phyloP scores from a whole-genome alignment of 2,329 filamentous ascomycete species.

The Penicillium sp. region DNA sequence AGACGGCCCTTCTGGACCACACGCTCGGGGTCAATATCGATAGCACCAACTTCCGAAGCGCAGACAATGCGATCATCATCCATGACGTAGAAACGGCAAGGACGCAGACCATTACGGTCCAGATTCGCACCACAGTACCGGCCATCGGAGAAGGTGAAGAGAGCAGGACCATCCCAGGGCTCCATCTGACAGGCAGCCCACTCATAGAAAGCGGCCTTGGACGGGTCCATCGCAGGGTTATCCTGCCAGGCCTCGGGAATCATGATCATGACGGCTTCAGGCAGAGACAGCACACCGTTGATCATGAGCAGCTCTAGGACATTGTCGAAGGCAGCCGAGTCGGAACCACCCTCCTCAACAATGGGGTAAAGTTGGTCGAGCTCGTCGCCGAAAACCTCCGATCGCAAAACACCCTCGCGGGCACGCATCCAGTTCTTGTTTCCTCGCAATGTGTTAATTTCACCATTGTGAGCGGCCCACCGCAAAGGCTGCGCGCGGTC shows the following conservation, averaged over 20 bases:
- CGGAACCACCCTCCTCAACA: constrained; percentile 93
- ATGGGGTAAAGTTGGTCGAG: constrained; percentile 90
- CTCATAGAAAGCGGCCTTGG: constrained; percentile 96
- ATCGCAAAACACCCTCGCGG: constrained; percentile 91
- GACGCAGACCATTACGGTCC: constrained; percentile 90
- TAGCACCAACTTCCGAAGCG: constrained; percentile 93
- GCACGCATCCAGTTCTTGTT: constrained; percentile 99
- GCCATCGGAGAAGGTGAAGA: constrained; percentile 96
- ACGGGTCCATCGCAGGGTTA: constrained; percentile 86
- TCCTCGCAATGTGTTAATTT: constrained; percentile 95
- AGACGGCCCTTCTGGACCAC: constrained; percentile 92
- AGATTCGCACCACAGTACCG: constrained; percentile 96
- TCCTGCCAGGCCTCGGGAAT: constrained; percentile 98
- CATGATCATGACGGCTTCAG: constrained; percentile 98
- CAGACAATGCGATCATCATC: constrained; percentile 97
- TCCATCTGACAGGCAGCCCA: constrained; percentile 99
- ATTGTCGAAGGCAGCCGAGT: constrained; percentile 97
- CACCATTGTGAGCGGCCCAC: constrained; percentile 98
- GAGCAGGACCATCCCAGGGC: constrained; percentile 93
- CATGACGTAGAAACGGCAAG: constrained; percentile 95
- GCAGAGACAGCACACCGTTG: constrained; percentile 91
- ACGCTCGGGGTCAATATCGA: constrained; percentile 84
- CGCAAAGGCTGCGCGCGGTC: constrained; percentile 93
- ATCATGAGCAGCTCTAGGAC: constrained; percentile 91
- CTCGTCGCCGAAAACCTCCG: constrained; percentile 88